Conservation (phyloP, 768 basidiomycete species). For the Leccinum boreale region DNA sequence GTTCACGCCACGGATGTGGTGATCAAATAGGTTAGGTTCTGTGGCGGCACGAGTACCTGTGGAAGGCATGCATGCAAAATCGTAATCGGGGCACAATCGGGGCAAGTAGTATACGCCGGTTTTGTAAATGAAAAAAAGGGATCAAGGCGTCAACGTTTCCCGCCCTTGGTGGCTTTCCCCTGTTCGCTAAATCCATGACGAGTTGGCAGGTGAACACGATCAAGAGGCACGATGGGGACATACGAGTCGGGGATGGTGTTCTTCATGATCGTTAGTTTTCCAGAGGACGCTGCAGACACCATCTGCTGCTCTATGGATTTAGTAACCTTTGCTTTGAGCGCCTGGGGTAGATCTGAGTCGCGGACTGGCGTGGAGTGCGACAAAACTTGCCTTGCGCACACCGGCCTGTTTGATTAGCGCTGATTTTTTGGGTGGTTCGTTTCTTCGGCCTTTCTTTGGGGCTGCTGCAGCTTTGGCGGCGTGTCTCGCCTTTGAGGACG, state of each 20-base stretch:
- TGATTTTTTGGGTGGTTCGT: conserved; percentile 81
- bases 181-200: conserved; percentile 16
- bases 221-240: conserved; percentile 1
- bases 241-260: conserved; percentile 39
- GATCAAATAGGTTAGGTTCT: background rate
- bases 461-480: conserved; percentile 65
- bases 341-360: conserved; percentile 37
- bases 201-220: background rate
- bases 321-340: conserved; percentile 87
- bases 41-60: conserved; percentile 4
- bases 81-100: background rate
- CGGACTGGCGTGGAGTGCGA: background rate
- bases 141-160: conserved; percentile 11
- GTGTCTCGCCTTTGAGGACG: conserved; percentile 47
- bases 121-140: conserved; percentile 1
- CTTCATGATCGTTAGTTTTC: conserved; percentile 93
- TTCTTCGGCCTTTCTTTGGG: conserved; percentile 75
- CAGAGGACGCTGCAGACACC: conserved; percentile 83
- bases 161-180: conserved; percentile 14
- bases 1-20: conserved; percentile 1
- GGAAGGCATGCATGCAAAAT: background rate
- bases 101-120: conserved; percentile 4
- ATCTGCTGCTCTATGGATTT: conserved; percentile 90
- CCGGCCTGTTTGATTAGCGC: conserved; percentile 67
- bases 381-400: conserved; percentile 63